Evolutionary conservation across 2,329 filamentous ascomycete species (phyloP), one percentile per base, ranked within the genome.

Genomic region (Colletotrichum chrysophilum): DNA sequence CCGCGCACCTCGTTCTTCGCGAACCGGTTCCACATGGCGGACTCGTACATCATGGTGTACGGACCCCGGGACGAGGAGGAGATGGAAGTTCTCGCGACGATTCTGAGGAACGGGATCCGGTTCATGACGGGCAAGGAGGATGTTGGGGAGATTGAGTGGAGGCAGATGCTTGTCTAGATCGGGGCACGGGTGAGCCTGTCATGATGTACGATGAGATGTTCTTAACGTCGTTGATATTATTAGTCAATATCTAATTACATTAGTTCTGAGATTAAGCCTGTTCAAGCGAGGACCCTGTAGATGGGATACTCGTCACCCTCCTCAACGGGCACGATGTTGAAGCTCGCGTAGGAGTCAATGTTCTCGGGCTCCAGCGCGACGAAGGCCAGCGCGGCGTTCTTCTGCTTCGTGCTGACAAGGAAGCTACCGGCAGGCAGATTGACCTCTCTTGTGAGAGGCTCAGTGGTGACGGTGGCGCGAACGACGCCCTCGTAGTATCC

Each of bases 31-130:
- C 68, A 56, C 16, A 13, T 77, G n/a, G 76, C 68, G 1, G 82
- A 81, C 79, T 80, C 81, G 0, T 87, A 85, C 69, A 79, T 87
- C 34, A 65, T 88, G 60, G 56, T 87, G 1, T 88, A 87, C 32
- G 85, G 85, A 58, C 86, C 85, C 55, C 77, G 86, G 30, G 79
- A 85, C 24, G 81, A 81, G 21, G 79, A 32, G 1, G 86, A 87
- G 78, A 80, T 84, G 32, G 79, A 76, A 30, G 78, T 83, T 1
- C 21, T 77, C 16, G 69, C 68, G 4, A 56, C 48, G 12, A 48
- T 77, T 7, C 13, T 77, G 9, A 21, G 34, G 28, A 70, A 55
- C 8, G 66, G 24, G 7, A 43, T 73, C 8, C 58, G 69, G 0
- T 77, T 67, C 34, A 77, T 77, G 76, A 77, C 73, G 10, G 76